These are phyloP conservation scores for Penicillium lagena DNA, from an alignment of 495 filamentous ascomycete genomes.

Conservation along the genomic window DNA sequence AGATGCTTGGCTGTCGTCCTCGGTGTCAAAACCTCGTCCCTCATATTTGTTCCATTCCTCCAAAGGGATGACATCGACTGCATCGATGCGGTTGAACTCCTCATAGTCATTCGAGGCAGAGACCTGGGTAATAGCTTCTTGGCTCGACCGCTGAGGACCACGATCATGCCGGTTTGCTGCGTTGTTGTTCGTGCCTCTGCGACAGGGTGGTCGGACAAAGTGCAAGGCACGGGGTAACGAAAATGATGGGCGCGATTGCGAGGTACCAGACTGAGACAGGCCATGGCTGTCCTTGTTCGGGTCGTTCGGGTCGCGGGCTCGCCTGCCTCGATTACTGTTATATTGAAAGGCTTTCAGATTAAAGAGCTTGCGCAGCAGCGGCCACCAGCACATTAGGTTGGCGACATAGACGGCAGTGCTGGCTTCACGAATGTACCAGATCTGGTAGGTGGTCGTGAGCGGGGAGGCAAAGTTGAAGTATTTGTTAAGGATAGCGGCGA, in stretches of 20 bases:
- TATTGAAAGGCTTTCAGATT: slow-evolving; percentile 26
- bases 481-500: slow-evolving; percentile 57
- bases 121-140: slow-evolving; percentile 14
- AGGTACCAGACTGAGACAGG: slow-evolving; percentile 3
- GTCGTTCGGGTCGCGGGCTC: slow-evolving; percentile 7
- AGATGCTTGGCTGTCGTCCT: slow-evolving; percentile 7
- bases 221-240: slow-evolving; percentile 9
- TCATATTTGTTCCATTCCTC: slow-evolving; percentile 7
- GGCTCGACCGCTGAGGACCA: slow-evolving; percentile 9
- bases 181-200: not conserved
- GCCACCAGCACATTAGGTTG: slow-evolving; percentile 61
- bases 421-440: slow-evolving; percentile 63
- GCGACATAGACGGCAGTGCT: slow-evolving; percentile 56
- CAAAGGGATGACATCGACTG: slow-evolving; percentile 5
- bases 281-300: slow-evolving; percentile 11
- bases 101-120: slow-evolving; percentile 1
- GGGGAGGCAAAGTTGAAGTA: slow-evolving; percentile 57
- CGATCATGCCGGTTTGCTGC: not conserved
- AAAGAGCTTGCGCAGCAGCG: slow-evolving; percentile 48
- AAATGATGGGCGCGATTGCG: slow-evolving; percentile 15
- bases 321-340: slow-evolving; percentile 21
- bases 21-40: not conserved
- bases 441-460: slow-evolving; percentile 40
- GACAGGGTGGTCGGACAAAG: slow-evolving; percentile 5
- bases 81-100: slow-evolving; percentile 5